phyloP scores from a whole-genome alignment of 1,284 basidiomycete species.

The Fomes fomentarius region DNA sequence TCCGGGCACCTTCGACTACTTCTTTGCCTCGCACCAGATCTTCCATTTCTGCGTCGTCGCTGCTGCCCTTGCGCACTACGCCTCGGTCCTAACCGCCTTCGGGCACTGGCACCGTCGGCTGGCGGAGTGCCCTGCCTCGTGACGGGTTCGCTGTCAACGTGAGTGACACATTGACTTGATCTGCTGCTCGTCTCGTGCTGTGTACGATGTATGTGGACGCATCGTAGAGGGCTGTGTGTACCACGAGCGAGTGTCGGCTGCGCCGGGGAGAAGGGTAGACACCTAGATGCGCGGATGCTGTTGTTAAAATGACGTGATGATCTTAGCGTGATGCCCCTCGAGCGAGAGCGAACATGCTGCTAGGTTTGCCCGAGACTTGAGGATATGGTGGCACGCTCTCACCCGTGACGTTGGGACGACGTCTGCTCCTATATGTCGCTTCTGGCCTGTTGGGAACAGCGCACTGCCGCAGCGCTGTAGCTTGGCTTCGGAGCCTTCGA shows the following conservation, averaged over 20 bases:
- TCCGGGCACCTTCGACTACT: slow-evolving; percentile 82
- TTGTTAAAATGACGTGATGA: neutral
- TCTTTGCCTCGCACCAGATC: slow-evolving; percentile 84
- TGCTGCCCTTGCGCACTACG: slow-evolving; percentile 80
- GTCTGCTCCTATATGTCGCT: neutral
- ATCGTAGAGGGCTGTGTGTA: neutral
- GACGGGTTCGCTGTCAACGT: neutral
- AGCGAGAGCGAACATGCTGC: too few species aligned
- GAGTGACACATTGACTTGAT: neutral
- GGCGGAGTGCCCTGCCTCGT: slow-evolving; percentile 21
- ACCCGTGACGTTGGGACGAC: neutral
- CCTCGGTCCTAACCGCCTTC: slow-evolving; percentile 57
- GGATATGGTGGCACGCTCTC: neutral
- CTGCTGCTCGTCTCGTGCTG: neutral
- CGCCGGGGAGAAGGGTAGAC: neutral
- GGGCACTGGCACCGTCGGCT: slow-evolving; percentile 54
- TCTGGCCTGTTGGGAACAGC: too few species aligned
- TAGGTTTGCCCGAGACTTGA: neutral
- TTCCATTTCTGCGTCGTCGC: slow-evolving; percentile 85
- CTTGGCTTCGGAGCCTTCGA: too few species aligned
- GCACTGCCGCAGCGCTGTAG: too few species aligned
- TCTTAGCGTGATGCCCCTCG: too few species aligned
- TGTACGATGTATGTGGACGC: neutral
- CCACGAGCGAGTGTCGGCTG: neutral
- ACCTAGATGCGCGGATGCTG: neutral